Conservation (phyloP, 257 asterid genomes). For the Ilex aquifolium region DNA sequence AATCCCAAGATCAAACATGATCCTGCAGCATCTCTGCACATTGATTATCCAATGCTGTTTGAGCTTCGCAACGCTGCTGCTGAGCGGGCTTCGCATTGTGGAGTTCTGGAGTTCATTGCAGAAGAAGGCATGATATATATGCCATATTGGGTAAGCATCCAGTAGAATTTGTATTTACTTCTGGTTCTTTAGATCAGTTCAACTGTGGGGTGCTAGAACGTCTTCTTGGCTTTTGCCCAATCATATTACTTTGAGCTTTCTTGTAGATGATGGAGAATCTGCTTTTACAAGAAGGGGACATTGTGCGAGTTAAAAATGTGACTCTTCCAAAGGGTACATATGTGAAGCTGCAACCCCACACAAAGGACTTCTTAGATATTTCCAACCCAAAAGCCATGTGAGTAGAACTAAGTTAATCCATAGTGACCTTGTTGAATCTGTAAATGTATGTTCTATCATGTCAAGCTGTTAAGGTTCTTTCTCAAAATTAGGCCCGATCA, state of each 20-base stretch:
- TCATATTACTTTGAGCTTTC: background rate
- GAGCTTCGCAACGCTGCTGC: conserved; percentile 75
- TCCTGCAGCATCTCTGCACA: conserved; percentile 80
- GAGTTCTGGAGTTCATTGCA: conserved; percentile 96
- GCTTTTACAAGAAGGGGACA: conserved; percentile 85
- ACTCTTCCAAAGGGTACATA: conserved; percentile 94
- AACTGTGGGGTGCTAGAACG: background rate
- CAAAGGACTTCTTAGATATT: conserved; percentile 89
- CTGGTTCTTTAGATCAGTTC: conserved; percentile 6
- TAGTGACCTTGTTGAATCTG: too few species aligned
- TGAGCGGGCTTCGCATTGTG: conserved; percentile 88
- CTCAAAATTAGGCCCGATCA: too few species aligned
- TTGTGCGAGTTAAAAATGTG: conserved; percentile 72
- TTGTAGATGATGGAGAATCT: conserved; percentile 98
- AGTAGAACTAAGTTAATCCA: conserved; percentile 28
- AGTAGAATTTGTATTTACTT: conserved; percentile 1
- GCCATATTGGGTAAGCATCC: conserved; percentile 90
- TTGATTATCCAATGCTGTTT: conserved; percentile 96
- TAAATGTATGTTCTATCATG: too few species aligned
- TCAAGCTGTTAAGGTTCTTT: conserved; percentile 4
- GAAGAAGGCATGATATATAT: conserved; percentile 98
- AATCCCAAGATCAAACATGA: conserved; percentile 5
- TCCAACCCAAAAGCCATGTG: conserved; percentile 97
- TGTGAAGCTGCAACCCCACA: conserved; percentile 94
- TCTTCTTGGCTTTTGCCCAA: conserved; percentile 5